Evolutionary conservation across 176 grass and related monocot species (phyloP), one percentile per base, ranked within the genome.

Genomic region (Lolium rigidum): DNA sequence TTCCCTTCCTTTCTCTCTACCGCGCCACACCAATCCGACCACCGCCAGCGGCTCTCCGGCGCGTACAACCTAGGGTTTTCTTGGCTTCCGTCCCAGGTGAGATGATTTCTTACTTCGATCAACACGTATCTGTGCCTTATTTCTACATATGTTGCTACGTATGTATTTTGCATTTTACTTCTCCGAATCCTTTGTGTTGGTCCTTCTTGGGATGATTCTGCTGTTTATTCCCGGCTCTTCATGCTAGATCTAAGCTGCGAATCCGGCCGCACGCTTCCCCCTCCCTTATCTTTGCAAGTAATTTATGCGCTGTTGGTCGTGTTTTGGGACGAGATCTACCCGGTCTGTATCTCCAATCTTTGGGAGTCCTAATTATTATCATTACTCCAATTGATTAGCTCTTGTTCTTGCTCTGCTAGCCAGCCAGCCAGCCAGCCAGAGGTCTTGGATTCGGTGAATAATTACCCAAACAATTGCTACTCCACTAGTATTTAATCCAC

Each of bases 311-410:
- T 74, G 24, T 67, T 75, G 47, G 57, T 82, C 28, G 14, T 79
- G 14, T 79, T 84, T 31, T 15, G 52, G 26, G 26, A 17, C 60
- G 74, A 89, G 81, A 89, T 89, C 87, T 39, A 38, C 60, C 15
- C 26, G 13, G 46, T 66, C 56, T 54, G 70, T 28, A 70, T 76
- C 58, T 38, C 50, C 46, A 24, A 12, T n/a, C 43, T 49, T 88
- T 54, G 44, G 14, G 49, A 12, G 0, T 54, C 6, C 47, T 35
- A 41, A 15, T 70, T 18, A 52, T 59, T 63, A 21, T 49, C 31
- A 35, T 35, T 35, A 35, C 31, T 35, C 31, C 31, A 52, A 70
- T 62, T 9, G 21, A 71, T 78, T 38, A 35, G 12, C 63, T 62
- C 20, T 2, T 20, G n/a, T n/a, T 64, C n/a, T 72, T 5, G 1